Conservation (phyloP, 2,329 filamentous ascomycete genomes). For the Scleromitrula shiraiana region DNA sequence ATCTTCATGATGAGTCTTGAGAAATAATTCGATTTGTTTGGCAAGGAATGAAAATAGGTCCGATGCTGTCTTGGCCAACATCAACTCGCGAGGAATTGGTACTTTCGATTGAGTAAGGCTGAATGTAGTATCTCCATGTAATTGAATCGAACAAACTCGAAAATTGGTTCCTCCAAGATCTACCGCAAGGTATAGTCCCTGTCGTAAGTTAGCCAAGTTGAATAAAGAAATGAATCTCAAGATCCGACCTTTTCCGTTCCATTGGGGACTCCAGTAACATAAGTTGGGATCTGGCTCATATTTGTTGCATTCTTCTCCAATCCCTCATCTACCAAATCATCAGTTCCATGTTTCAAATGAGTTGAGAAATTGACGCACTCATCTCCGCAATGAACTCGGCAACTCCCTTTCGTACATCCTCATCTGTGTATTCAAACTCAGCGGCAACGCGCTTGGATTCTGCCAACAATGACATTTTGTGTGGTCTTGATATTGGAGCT, state of each 20-base stretch:
- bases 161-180: slow-evolving; percentile 99
- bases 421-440: slow-evolving; percentile 77
- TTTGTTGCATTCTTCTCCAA: slow-evolving; percentile 69
- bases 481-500: slow-evolving; percentile 45
- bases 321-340: slow-evolving; percentile 60
- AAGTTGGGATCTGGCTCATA: slow-evolving; percentile 93
- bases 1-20: slow-evolving; percentile 79
- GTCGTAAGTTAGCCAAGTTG: slow-evolving; percentile 1
- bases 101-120: slow-evolving; percentile 89
- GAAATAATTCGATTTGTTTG: slow-evolving; percentile 82
- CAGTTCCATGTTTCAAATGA: slow-evolving; percentile 18
- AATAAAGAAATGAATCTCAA: neutral
- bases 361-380: slow-evolving; percentile 42
- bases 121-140: slow-evolving; percentile 94
- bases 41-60: slow-evolving; percentile 91
- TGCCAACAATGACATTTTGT: slow-evolving; percentile 54
- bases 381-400: slow-evolving; percentile 82
- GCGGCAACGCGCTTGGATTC: slow-evolving; percentile 74
- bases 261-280: slow-evolving; percentile 92
- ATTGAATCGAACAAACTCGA: slow-evolving; percentile 87
- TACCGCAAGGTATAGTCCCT: slow-evolving; percentile 89
- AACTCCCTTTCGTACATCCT: slow-evolving; percentile 72
- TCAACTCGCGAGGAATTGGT: slow-evolving; percentile 79
- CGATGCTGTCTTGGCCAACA: slow-evolving; percentile 77
- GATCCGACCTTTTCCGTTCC: slow-evolving; percentile 82